These are phyloP conservation scores for Vairimorpha necatrix DNA, from an alignment of 371 early-diverging fungal species.

Conservation along the genomic window DNA sequence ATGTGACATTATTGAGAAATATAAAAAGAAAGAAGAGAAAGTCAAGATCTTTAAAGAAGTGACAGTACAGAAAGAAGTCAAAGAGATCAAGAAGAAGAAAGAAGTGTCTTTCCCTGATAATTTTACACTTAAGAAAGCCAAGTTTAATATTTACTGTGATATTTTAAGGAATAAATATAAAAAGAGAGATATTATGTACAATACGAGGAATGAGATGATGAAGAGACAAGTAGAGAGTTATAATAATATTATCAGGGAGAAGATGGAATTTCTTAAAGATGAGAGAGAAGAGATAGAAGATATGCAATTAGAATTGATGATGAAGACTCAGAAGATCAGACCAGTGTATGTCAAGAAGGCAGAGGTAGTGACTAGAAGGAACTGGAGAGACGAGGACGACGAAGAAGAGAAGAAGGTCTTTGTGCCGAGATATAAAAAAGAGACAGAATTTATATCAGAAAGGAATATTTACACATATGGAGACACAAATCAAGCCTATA, in stretches of 20 bases:
- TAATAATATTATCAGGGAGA: background rate
- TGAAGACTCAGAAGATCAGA: background rate
- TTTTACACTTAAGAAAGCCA: background rate
- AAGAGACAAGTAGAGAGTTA: background rate
- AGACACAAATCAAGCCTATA: too few species aligned
- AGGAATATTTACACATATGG: background rate
- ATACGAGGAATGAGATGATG: background rate
- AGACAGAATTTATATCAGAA: background rate
- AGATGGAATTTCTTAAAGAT: background rate
- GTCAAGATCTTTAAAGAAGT: background rate
- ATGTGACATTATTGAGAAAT: conserved; percentile 35
- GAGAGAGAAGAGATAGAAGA: background rate
- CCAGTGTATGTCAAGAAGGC: background rate
- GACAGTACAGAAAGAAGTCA: background rate
- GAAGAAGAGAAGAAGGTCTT: background rate
- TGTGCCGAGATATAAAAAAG: background rate
- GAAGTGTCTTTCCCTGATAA: background rate
- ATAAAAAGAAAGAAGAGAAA: conserved; percentile 9
- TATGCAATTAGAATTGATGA: background rate
- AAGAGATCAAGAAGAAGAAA: background rate
- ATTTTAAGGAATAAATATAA: background rate
- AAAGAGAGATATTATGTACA: background rate
- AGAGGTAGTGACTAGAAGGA: background rate
- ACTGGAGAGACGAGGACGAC: background rate
- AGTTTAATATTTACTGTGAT: conserved; percentile 1